These are phyloP conservation scores for Taxillus chinensis DNA, from an alignment of 164 flowering plant species.

Conservation along the genomic window DNA sequence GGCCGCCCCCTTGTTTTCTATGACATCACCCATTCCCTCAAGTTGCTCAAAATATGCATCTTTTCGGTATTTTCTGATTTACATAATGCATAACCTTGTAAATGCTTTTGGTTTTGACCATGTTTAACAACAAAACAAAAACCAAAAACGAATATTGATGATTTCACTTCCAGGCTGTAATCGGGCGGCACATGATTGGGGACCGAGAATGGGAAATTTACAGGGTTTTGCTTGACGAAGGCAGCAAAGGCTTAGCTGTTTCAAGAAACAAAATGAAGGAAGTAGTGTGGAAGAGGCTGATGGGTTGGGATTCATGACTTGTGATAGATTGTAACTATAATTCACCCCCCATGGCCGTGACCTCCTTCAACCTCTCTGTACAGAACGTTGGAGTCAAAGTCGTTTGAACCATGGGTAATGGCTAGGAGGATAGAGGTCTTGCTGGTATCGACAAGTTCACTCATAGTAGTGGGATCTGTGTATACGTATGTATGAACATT, in stretches of 20 bases:
- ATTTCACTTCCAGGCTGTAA: slow-evolving; percentile 41
- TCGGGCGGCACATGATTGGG: slow-evolving; percentile 44
- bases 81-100: too few relatives aligned
- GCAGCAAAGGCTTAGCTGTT: slow-evolving; percentile 26
- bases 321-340: too few relatives aligned
- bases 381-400: not conserved
- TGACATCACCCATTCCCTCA: slow-evolving; percentile 84
- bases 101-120: too few relatives aligned
- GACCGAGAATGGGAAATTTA: slow-evolving; percentile 67
- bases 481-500: too few relatives aligned
- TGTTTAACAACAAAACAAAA: too few relatives aligned
- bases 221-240: slow-evolving; percentile 50
- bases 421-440: too few relatives aligned
- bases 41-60: slow-evolving; percentile 55
- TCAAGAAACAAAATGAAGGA: slow-evolving; percentile 38
- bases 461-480: too few relatives aligned
- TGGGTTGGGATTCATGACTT: slow-evolving; percentile 47
- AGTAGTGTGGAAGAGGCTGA: slow-evolving; percentile 50
- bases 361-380: too few relatives aligned
- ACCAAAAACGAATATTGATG: not conserved
- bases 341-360: too few relatives aligned
- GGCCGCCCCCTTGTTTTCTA: slow-evolving; percentile 88
- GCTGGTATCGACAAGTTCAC: too few relatives aligned
- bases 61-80: slow-evolving; percentile 48
- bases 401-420: too few relatives aligned